Evolutionary conservation across 495 filamentous ascomycete species (phyloP).

Genomic region (Neurospora sp.): DNA sequence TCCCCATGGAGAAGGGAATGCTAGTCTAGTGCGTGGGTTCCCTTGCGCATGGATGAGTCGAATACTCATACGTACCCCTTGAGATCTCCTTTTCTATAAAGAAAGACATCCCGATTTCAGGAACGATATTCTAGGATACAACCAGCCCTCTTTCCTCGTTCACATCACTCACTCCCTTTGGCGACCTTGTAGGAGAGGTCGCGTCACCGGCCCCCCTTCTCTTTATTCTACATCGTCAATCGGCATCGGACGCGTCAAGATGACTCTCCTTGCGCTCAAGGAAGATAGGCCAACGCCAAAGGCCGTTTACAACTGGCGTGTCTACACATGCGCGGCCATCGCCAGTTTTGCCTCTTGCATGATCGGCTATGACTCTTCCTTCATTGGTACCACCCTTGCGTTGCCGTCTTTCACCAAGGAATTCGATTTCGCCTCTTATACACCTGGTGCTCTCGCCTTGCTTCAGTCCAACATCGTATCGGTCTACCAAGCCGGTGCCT

Average conservation of each 20-base stretch:
- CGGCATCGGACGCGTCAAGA: slow-evolving; percentile 17
- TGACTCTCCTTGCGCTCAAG: slow-evolving; percentile 49
- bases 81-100: slow-evolving; percentile 8
- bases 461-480: slow-evolving; percentile 59
- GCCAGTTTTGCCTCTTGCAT: slow-evolving; percentile 61
- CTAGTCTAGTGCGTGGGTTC: not conserved
- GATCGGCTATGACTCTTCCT: slow-evolving; percentile 63
- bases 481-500: slow-evolving; percentile 57
- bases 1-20: slow-evolving; percentile 10
- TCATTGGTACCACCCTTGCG: slow-evolving; percentile 60
- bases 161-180: not conserved
- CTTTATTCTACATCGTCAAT: not conserved
- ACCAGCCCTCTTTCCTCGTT: slow-evolving; percentile 3
- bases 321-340: slow-evolving; percentile 51
- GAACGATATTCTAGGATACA: not conserved
- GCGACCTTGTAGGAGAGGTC: not conserved
- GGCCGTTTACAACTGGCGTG: slow-evolving; percentile 66
- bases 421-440: slow-evolving; percentile 43
- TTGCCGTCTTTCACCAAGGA: slow-evolving; percentile 49
- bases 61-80: not conserved
- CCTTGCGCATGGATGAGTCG: not conserved
- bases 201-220: not conserved
- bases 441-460: slow-evolving; percentile 28
- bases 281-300: slow-evolving; percentile 57
- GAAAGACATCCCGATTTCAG: slow-evolving; percentile 2